Percentiles rank a stretch among this genome's conserved stretches.
Conservation (phyloP, 176 grass and related monocot species). For the Oryza brachyantha region DNA sequence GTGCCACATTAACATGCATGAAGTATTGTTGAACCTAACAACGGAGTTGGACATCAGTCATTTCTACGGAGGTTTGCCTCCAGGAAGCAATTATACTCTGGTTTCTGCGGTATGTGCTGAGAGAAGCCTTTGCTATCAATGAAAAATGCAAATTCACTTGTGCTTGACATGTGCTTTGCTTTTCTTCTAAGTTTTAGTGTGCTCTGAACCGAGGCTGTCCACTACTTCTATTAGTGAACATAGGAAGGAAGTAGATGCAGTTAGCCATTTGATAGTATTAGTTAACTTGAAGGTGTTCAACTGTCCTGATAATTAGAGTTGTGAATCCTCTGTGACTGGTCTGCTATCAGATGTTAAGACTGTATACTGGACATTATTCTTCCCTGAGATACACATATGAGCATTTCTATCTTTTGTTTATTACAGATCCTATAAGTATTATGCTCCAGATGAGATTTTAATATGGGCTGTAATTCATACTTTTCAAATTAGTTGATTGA, state of each 20-base stretch:
- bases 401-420: too few relatives aligned
- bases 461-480: background rate
- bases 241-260: too few relatives aligned
- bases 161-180: background rate
- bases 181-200: background rate
- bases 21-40: background rate
- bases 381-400: background rate
- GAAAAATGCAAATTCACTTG: background rate
- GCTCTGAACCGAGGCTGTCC: background rate
- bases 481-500: background rate
- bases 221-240: background rate
- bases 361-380: background rate
- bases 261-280: background rate
- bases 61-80: background rate
- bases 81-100: background rate
- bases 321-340: background rate
- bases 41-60: background rate
- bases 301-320: background rate
- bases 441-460: background rate
- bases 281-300: background rate
- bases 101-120: background rate
- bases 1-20: background rate
- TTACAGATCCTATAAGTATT: too few relatives aligned
- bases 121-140: background rate
- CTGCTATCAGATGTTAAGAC: background rate